Conservation (phyloP, 2,329 filamentous ascomycete species). For the Coniosporium tulheliwenetii region DNA sequence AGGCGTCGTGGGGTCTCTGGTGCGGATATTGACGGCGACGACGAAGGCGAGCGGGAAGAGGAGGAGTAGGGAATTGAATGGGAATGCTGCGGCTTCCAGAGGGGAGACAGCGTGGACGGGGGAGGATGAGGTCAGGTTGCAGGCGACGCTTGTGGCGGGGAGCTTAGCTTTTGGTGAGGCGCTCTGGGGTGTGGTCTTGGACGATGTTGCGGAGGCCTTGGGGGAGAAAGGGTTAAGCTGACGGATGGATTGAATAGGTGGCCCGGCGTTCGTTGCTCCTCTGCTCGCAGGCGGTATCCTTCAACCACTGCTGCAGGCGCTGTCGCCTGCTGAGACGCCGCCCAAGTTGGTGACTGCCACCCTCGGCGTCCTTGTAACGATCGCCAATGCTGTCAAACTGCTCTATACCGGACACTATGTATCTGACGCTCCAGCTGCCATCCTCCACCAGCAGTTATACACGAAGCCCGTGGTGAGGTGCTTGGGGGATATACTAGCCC, state of each 20-base stretch:
- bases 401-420: not conserved
- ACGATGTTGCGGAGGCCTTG: constrained; percentile 2
- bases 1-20: constrained; percentile 51
- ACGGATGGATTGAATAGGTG: constrained; percentile 37
- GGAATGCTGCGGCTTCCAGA: constrained; percentile 16
- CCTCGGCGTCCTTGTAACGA: constrained; percentile 56
- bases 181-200: not conserved
- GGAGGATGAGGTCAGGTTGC: constrained; percentile 54
- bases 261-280: constrained; percentile 61
- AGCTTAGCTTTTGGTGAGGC: constrained; percentile 67
- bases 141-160: constrained; percentile 71
- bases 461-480: constrained; percentile 42
- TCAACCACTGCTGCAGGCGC: constrained; percentile 51
- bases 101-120: constrained; percentile 31
- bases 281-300: constrained; percentile 53
- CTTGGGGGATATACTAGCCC: constrained; percentile 49
- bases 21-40: constrained; percentile 32
- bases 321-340: constrained; percentile 50
- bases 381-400: constrained; percentile 41
- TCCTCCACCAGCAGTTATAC: constrained; percentile 37
- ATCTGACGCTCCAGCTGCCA: constrained; percentile 3
- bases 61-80: constrained; percentile 34
- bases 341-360: constrained; percentile 55
- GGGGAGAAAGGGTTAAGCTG: constrained; percentile 5
- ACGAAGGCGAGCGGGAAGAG: constrained; percentile 30